Base-by-base conservation (phyloP, 2,329 filamentous ascomycete genomes). In the Arachnopeziza araneosa region DNA sequence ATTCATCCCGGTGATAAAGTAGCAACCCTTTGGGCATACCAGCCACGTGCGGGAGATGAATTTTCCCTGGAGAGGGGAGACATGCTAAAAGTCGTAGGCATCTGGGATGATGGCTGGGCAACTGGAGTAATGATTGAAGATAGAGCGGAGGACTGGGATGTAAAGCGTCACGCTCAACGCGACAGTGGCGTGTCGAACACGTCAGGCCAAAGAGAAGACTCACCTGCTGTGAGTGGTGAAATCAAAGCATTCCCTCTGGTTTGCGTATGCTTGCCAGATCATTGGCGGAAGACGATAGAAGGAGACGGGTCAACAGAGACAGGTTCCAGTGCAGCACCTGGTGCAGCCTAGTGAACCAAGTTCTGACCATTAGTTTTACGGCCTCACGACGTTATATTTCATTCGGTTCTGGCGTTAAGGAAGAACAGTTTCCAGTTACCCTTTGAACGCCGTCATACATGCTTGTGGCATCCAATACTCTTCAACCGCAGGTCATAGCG, bases 81-180 rank as follows among this genome's bases (percentile, higher is more conserved):
- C 72, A 97, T 99, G 93, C 83, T 99, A 70, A 98, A 97, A 77
- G 88, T 99, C 17, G 89, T 98, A 32, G 95, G 95, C 63, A 99
- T 99, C 67, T 99, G 95, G 95, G 95, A 99, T 70, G 95, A 99
- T 73, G 95, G 95, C 53, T 99, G 95, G 95, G 95, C 95, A 12
- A 99, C 95, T 1, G 95, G 95, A 69, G 83, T 97, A 58, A 82
- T 96, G 71, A 78, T 96, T 59, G 82, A 88, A 57, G 90, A 96
- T 69, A 83, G 85, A 58, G 92, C 92, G 1, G 93, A 98, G 63
- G 91, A 97, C 65, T 97, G 91, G 86, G 90, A 96, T 68, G 82
- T 83, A 51, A 83, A 88, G 64, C 84, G 85, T 69, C 87, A 90
- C 69, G 79, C 86, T 36, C 92, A 96, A 71, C 85, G 95, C 63